Evolutionary conservation across 208 protist species (phyloP).

Genomic region (Wallacemonas collosoma): DNA sequence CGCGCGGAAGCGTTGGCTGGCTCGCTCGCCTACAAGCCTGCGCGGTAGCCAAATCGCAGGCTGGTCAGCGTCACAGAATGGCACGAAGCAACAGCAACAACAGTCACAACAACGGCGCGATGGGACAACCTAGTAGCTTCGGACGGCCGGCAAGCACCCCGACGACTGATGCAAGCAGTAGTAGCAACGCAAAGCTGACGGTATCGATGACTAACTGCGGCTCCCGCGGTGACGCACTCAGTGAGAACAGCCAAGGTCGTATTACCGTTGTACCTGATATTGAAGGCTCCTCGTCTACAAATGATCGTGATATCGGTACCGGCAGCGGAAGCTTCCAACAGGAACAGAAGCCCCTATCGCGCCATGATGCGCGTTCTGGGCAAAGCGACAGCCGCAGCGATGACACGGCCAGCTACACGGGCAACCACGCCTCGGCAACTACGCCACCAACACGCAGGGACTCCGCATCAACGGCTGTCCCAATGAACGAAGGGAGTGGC

Average conservation of each 20-base stretch:
- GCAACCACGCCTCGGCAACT: not conserved
- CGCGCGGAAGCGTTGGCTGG: conserved; percentile 33
- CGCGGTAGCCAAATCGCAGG: conserved; percentile 21
- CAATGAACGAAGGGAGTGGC: not conserved
- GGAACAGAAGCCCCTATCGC: not conserved
- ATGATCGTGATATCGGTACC: not conserved
- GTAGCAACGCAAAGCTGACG: no score
- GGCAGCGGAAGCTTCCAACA: conserved; percentile 7
- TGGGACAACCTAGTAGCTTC: no score
- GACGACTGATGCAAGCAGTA: not conserved
- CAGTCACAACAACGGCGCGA: not conserved
- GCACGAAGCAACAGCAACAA: not conserved
- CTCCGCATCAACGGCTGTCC: not conserved
- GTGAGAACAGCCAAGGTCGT: conserved; percentile 19
- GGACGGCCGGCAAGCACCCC: not conserved
- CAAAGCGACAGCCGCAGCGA: not conserved
- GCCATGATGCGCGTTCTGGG: not conserved
- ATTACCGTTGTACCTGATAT: conserved; percentile 23
- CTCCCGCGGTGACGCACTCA: conserved; percentile 9
- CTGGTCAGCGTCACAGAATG: not conserved
- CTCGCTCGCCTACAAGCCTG: conserved; percentile 28
- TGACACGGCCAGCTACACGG: not conserved
- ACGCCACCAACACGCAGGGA: not conserved
- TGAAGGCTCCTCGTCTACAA: conserved; percentile 12
- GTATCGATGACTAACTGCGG: conserved; percentile 14